Evolutionary conservation across 108 stramenopile genomes (phyloP).

Genomic region (Stephanodiscus triporus): DNA sequence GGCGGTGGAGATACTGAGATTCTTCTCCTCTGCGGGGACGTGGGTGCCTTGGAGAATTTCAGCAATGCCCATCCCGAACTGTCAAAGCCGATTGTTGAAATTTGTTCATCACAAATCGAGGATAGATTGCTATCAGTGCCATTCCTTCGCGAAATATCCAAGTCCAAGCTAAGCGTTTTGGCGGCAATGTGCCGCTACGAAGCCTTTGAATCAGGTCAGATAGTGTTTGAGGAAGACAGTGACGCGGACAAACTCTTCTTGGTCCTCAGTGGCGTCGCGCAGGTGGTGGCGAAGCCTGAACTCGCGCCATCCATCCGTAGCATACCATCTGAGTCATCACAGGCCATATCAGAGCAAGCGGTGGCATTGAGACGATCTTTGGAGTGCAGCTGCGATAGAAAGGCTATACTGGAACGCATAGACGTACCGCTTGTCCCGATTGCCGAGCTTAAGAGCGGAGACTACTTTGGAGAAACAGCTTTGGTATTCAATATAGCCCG

Average conservation of each 20-base stretch:
- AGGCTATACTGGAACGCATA: conserved; percentile 9
- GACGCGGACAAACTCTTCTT: conserved; percentile 57
- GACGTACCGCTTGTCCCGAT: conserved; percentile 24
- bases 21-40: conserved; percentile 37
- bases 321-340: not conserved
- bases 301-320: not conserved
- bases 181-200: conserved; percentile 64
- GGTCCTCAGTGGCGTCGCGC: conserved; percentile 50
- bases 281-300: conserved; percentile 38
- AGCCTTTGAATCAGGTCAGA: conserved; percentile 42
- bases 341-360: conserved; percentile 17
- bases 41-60: conserved; percentile 40
- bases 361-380: conserved; percentile 45
- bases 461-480: conserved; percentile 70
- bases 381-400: conserved; percentile 37
- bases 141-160: conserved; percentile 47
- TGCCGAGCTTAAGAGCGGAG: conserved; percentile 52
- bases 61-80: conserved; percentile 38
- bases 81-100: conserved; percentile 26
- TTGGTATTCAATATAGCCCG: conserved; percentile 62
- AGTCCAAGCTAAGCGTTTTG: conserved; percentile 46
- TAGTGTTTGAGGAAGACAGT: conserved; percentile 57
- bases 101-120: conserved; percentile 42
- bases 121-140: conserved; percentile 41
- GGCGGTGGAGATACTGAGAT: conserved; percentile 24